Evolutionary conservation across 1,284 basidiomycete genomes (phyloP).

Genomic region (Ganoderma sp.): DNA sequence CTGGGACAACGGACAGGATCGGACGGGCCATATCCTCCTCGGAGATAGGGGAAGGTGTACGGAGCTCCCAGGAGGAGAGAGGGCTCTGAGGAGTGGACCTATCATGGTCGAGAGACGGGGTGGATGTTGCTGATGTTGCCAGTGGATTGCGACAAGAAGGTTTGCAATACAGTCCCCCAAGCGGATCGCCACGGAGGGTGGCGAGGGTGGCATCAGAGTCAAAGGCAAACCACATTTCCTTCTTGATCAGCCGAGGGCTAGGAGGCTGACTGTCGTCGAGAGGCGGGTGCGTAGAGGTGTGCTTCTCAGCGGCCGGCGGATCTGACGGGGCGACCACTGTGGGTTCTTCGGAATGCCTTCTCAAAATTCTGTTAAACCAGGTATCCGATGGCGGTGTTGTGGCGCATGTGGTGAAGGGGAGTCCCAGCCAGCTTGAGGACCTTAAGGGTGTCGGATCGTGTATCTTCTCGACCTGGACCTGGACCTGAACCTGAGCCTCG

Average conservation of each 20-base stretch:
- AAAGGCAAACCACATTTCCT: background rate
- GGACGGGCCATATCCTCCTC: background rate
- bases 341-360: background rate
- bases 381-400: background rate
- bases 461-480: conserved; percentile 1
- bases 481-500: conserved; percentile 2
- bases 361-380: background rate
- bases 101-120: background rate
- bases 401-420: background rate
- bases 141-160: background rate
- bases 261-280: background rate
- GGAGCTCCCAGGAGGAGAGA: background rate
- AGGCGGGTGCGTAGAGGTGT: background rate
- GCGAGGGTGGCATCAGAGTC: background rate
- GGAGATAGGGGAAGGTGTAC: background rate
- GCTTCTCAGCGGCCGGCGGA: background rate
- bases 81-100: background rate
- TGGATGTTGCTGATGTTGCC: background rate
- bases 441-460: background rate
- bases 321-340: background rate
- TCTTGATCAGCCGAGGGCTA: background rate
- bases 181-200: background rate
- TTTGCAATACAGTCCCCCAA: background rate
- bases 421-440: background rate
- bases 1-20: background rate